Base-by-base conservation (phyloP, 208 protist genomes). In the Wallacemonas sp. region DNA sequence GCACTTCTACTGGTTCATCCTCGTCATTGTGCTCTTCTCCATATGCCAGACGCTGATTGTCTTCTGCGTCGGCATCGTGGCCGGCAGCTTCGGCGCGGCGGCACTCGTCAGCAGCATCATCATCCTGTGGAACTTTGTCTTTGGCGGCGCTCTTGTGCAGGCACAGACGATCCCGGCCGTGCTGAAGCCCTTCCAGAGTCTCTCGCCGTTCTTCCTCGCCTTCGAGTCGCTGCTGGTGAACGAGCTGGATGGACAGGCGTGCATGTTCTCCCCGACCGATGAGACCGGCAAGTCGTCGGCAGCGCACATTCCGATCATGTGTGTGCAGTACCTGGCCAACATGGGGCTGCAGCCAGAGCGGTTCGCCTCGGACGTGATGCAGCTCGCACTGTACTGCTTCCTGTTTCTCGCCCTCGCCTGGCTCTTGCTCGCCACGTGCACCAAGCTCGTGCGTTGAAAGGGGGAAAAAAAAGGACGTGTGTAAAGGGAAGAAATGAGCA, bases 151-250 rank as follows among this genome's bases (percentile, higher is more conserved):
- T 12, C 71, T 97, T 55, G 91, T 98, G 50, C 90, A 94, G 65
- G 61, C 87, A 3, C 76, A 89, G 49, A 94, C 88, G n/a, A 81
- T 98, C 18, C 92, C 93, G 22, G 16, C 22, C 11, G 57, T 55
- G 12, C 76, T 97, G 16, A 57, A 61, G 10, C 81, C 81, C 55
- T 93, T 97, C 55, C 72, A 88, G 57, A 66, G 54, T 32, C 18
- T 91, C 45, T 97, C 91, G 26, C 92, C 91, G 23, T 95, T 98
- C 48, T 97, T 93, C 65, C 80, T 96, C 11, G 76, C 93, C 16
- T 97, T 97, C 61, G 91, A 97, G 70, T 74, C 88, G 39, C 72
- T 98, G 18, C 81, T 98, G 70, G 82, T 95, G 26, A 98, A 98
- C 63, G 95, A 98, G 77, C 74, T 97, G 22, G 77, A 97, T 62